Evolutionary conservation across 306 rosid species (phyloP), one percentile per base, ranked within the genome.

Genomic region (Vigna mungo): DNA sequence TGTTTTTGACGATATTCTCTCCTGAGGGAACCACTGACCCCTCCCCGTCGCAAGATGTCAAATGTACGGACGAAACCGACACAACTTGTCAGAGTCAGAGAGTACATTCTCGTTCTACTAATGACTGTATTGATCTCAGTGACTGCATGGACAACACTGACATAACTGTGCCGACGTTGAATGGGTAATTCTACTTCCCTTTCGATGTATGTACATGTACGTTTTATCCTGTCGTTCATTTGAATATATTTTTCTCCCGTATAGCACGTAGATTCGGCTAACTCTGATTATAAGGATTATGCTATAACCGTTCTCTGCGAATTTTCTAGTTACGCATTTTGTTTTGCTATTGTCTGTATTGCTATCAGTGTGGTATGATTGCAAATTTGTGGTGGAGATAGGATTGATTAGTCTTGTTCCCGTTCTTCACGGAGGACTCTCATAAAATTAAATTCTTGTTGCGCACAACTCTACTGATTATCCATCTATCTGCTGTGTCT

Each of bases 121-220:
- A 84, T 47, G 80, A 81, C 37, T 81, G 85, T 68, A 90, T 93
- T 82, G 94, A 93, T 90, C 93, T 93, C 64, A 91, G 91, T 82
- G 77, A 77, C 71, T 87, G 88, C 83, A 64, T 94, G 97, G 85
- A 91, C 44, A 85, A 88, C 81, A 78, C 94, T 66, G 84, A 86
- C n/a, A 68, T 94, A 74, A 88, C 90, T 1, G 23, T 94, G 61
- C 98, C 97, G 81, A 94, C 94, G 69, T 82, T 94, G 85, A 91
- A 94, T 80, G 98, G 98, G 98, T 94, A 66, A 49, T 49, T 71
- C 7, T 60, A 30, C 14, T 69, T 39, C 49, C 37, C 25, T 41
- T 43, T 65, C 27, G n/a, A 64, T 23, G 6, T 8, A 59, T 12
- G 1, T 12, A 25, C 49, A 44, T 44, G 3, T 44, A 9, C 46